Evolutionary conservation across 768 basidiomycete species (phyloP).

Genomic region (Pulveroboletus sp.): DNA sequence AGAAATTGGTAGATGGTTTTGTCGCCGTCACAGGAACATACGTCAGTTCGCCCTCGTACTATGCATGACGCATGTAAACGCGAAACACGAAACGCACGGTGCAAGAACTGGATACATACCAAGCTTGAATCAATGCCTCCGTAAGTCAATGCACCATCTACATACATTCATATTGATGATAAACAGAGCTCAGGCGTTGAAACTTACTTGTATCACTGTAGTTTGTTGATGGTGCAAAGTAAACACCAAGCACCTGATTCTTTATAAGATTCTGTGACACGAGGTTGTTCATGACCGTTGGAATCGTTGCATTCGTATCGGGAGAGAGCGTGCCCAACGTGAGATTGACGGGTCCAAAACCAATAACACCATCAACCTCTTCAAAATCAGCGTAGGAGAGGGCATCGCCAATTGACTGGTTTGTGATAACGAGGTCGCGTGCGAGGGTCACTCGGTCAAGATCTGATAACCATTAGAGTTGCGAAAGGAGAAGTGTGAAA

Average conservation of each 20-base stretch:
- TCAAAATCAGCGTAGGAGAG: constrained; percentile 6
- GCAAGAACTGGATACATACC: constrained; percentile 3
- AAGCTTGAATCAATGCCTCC: constrained; percentile 12
- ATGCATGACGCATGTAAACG: neutral
- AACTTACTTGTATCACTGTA: constrained; percentile 11
- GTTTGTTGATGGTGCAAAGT: constrained; percentile 18
- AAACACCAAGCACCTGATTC: constrained; percentile 13
- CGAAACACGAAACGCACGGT: neutral
- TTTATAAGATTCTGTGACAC: constrained; percentile 15
- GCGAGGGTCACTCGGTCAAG: constrained; percentile 23
- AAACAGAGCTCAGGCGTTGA: neutral
- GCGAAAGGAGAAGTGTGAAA: neutral
- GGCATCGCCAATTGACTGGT: constrained; percentile 28
- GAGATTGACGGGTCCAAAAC: constrained; percentile 20
- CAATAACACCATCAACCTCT: constrained; percentile 24
- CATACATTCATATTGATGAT: neutral
- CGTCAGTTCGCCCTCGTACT: constrained; percentile 20
- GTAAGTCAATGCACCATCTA: constrained; percentile 16
- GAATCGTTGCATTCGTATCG: constrained; percentile 4
- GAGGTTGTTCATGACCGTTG: constrained; percentile 25
- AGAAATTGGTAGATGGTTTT: constrained; percentile 13
- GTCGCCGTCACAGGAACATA: constrained; percentile 23
- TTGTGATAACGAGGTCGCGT: constrained; percentile 16
- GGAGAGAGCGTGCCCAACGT: constrained; percentile 2
- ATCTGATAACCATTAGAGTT: constrained; percentile 2